Evolutionary conservation across 2,329 filamentous ascomycete genomes (phyloP).

Genomic region (Venturia asperata): DNA sequence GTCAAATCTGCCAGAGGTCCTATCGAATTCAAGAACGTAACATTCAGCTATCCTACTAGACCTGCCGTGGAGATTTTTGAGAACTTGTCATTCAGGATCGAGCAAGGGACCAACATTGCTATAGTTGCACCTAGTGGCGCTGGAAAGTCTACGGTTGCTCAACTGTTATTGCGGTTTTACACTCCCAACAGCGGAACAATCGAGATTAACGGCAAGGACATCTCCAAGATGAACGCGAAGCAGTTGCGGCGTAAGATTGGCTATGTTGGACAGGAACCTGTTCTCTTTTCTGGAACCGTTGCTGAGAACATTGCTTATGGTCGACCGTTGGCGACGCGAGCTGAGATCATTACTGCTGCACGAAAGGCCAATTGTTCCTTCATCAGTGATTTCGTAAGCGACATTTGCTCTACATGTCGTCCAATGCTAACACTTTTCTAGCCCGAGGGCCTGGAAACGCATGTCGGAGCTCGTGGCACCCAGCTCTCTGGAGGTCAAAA

Average conservation of each 20-base stretch:
- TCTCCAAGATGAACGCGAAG: constrained; percentile 84
- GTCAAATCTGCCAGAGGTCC: constrained; percentile 79
- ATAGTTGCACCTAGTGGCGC: constrained; percentile 95
- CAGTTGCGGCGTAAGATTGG: constrained; percentile 87
- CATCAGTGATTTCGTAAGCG: constrained; percentile 77
- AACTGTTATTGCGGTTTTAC: constrained; percentile 88
- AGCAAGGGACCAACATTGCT: constrained; percentile 87
- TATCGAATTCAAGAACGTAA: constrained; percentile 80
- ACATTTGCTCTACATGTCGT: neutral
- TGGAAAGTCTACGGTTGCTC: constrained; percentile 91
- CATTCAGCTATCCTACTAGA: constrained; percentile 87
- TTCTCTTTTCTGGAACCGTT: constrained; percentile 79
- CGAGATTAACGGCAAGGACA: constrained; percentile 75
- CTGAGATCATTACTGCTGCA: constrained; percentile 79
- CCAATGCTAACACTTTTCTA: constrained; percentile 25
- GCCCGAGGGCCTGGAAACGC: constrained; percentile 90
- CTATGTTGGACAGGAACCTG: constrained; percentile 91
- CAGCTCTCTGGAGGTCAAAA: constrained; percentile 96
- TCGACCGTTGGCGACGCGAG: constrained; percentile 65
- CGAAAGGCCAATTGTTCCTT: constrained; percentile 93
- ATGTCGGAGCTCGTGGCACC: constrained; percentile 83
- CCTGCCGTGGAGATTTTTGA: constrained; percentile 90
- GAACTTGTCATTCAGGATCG: constrained; percentile 81
- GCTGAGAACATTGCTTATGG: constrained; percentile 91
- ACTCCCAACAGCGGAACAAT: constrained; percentile 70